Percentiles rank a stretch among this genome's conserved stretches.
Evolutionary conservation across 225 moss, liverwort and hornwort genomes (phyloP).

Genomic region (Physcomitrellopsis africana): DNA sequence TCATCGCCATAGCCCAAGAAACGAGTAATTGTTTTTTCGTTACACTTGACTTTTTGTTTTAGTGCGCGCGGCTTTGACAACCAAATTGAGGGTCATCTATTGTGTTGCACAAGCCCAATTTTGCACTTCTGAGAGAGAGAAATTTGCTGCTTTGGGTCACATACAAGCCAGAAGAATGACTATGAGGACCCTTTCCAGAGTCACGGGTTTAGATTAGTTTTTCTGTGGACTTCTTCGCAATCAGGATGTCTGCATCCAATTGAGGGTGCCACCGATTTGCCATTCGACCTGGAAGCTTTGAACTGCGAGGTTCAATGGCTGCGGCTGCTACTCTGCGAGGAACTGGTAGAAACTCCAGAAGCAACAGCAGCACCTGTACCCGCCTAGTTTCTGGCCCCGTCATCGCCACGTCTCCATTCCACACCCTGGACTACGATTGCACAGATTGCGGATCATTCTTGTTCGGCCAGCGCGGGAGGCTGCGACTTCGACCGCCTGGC

Average conservation of each 20-base stretch:
- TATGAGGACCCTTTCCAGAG: neutral
- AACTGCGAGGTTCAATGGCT: conserved; percentile 24
- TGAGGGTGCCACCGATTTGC: neutral
- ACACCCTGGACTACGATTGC: conserved; percentile 56
- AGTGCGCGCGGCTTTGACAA: neutral
- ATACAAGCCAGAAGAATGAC: neutral
- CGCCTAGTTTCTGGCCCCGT: conserved; percentile 40
- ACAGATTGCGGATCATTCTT: conserved; percentile 63
- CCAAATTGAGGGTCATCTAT: neutral
- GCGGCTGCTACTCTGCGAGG: conserved; percentile 37
- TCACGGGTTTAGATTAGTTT: neutral
- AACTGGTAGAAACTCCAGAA: conserved; percentile 24
- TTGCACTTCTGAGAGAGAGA: neutral
- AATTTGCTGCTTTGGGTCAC: neutral
- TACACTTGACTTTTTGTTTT: neutral
- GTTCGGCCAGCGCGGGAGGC: conserved; percentile 51
- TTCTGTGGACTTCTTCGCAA: neutral
- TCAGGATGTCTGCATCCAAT: neutral
- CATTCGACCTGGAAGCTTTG: neutral
- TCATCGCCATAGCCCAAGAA: neutral
- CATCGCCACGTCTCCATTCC: conserved; percentile 52
- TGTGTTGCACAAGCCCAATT: neutral
- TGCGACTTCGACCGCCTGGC: conserved; percentile 38
- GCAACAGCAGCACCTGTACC: conserved; percentile 24
- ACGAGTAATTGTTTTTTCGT: neutral